phyloP scores from a whole-genome alignment of 2,329 filamentous ascomycete species.

The Aspergillus neoniger region DNA sequence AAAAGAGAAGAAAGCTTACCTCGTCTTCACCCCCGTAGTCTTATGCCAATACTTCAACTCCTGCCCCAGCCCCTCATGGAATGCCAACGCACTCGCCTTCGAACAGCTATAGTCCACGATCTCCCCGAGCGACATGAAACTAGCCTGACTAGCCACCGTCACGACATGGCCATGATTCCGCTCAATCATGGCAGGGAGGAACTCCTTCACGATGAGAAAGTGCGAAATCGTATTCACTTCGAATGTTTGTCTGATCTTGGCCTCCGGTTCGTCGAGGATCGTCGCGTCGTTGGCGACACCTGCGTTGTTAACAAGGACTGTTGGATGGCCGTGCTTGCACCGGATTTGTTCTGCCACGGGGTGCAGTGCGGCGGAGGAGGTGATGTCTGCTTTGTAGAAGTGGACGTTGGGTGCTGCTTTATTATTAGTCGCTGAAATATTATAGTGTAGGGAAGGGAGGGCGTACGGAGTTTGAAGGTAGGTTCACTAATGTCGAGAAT shows the following conservation, averaged over 20 bases:
- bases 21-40: slow-evolving; percentile 42
- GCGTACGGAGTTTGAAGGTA: slow-evolving; percentile 30
- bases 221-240: slow-evolving; percentile 56
- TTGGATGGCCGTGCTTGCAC: slow-evolving; percentile 45
- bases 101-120: slow-evolving; percentile 57
- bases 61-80: slow-evolving; percentile 53
- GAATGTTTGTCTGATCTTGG: slow-evolving; percentile 51
- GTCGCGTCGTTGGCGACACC: slow-evolving; percentile 51
- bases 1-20: slow-evolving; percentile 20
- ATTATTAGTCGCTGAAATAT: neutral
- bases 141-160: slow-evolving; percentile 57
- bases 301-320: slow-evolving; percentile 54
- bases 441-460: neutral
- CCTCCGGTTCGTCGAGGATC: slow-evolving; percentile 50
- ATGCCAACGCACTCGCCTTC: slow-evolving; percentile 55
- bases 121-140: slow-evolving; percentile 50
- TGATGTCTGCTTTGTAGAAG: slow-evolving; percentile 44
- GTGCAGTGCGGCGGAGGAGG: slow-evolving; percentile 34
- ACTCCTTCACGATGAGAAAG: slow-evolving; percentile 54
- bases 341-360: slow-evolving; percentile 43
- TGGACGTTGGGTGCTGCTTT: neutral
- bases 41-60: slow-evolving; percentile 42
- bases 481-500: slow-evolving; percentile 43
- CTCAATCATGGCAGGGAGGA: slow-evolving; percentile 54
- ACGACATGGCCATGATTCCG: slow-evolving; percentile 59